A percentile compares a stretch with the other conserved stretches of the same genome.
These are phyloP conservation scores for Xylariaceae sp. DNA, from an alignment of 2,329 filamentous ascomycete species.

Conservation along the genomic window DNA sequence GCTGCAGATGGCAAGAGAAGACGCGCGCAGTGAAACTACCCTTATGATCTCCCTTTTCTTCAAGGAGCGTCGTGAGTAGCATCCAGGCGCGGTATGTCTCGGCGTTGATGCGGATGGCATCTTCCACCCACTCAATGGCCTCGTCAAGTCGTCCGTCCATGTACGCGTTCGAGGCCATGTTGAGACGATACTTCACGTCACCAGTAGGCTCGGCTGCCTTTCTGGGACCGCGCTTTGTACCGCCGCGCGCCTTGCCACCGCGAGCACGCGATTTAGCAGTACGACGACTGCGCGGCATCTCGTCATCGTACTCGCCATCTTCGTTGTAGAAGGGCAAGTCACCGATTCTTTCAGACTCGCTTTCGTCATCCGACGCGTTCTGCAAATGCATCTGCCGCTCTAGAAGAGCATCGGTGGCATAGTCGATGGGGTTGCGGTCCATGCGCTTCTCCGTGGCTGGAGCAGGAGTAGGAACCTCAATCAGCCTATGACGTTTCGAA, in stretches of 20 bases:
- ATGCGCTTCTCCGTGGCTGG: neutral
- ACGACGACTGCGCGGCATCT: constrained; percentile 5
- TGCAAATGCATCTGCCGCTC: constrained; percentile 24
- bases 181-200: constrained; percentile 64
- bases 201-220: constrained; percentile 63
- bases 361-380: constrained; percentile 13
- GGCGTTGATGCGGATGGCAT: constrained; percentile 63
- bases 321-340: too few species aligned
- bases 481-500: neutral
- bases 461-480: neutral
- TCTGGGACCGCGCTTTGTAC: constrained; percentile 41
- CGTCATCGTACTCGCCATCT: neutral
- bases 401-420: constrained; percentile 26
- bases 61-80: constrained; percentile 55
- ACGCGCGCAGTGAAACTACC: constrained; percentile 56
- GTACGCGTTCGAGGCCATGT: constrained; percentile 63
- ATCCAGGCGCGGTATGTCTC: constrained; percentile 63
- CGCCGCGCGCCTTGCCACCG: constrained; percentile 9
- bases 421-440: constrained; percentile 16
- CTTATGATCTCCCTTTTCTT: constrained; percentile 53
- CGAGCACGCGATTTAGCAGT: constrained; percentile 5
- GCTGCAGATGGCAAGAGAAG: constrained; percentile 57
- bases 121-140: constrained; percentile 54
- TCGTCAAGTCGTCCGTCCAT: constrained; percentile 55
- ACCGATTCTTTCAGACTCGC: constrained; percentile 5